A percentile compares a stretch with the other conserved stretches of the same genome.
These are phyloP conservation scores for Castanea sativa DNA, from an alignment of 306 rosid genomes.

Conservation along the genomic window DNA sequence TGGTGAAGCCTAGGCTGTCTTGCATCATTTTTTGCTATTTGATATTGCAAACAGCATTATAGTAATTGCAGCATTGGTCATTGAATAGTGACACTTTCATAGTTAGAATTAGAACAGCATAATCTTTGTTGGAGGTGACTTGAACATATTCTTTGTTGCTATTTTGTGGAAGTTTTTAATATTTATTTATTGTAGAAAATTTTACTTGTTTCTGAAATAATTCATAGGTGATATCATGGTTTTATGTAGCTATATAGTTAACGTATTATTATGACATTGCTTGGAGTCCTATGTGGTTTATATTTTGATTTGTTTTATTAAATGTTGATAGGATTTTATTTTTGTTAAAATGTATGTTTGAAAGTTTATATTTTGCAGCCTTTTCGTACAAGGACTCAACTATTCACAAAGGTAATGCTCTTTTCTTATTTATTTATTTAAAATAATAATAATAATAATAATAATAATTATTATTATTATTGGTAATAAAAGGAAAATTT, in stretches of 20 bases:
- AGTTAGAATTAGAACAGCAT: neutral
- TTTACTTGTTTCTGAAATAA: neutral
- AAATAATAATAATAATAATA: too few species aligned
- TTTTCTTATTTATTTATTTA: neutral
- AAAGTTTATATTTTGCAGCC: conserved; percentile 62
- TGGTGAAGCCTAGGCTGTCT: too few species aligned
- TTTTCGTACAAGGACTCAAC: conserved; percentile 72
- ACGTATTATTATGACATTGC: conserved; percentile 5
- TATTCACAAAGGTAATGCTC: conserved; percentile 72
- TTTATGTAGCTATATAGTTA: neutral
- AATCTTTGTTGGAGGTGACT: neutral
- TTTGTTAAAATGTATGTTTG: neutral
- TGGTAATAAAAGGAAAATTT: too few species aligned
- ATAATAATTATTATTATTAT: too few species aligned
- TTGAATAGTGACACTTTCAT: neutral
- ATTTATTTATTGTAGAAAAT: neutral
- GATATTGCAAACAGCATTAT: neutral
- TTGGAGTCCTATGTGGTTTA: conserved; percentile 19
- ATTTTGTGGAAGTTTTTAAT: neutral
- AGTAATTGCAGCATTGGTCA: neutral
- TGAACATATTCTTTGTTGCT: neutral
- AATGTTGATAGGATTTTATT: conserved; percentile 2
- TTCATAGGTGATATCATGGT: neutral
- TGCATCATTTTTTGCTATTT: neutral
- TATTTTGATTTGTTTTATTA: neutral